phyloP scores from a whole-genome alignment of 1,284 basidiomycete genomes.

The Ustilago lituana region DNA sequence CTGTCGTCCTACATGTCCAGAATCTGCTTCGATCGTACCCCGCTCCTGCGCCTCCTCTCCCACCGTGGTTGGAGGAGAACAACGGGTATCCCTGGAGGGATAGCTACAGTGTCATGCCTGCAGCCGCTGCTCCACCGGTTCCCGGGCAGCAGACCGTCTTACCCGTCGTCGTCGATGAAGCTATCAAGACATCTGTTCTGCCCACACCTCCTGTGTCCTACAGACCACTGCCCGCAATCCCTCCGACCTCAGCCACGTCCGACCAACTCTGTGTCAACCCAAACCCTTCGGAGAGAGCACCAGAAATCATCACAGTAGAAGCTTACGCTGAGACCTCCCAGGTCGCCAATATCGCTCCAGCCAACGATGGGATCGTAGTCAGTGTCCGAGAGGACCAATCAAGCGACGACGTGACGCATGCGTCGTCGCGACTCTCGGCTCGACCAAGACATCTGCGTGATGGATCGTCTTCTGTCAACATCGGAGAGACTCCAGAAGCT shows the following conservation, averaged over 20 bases:
- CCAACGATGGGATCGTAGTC: too few relatives aligned
- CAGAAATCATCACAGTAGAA: not conserved
- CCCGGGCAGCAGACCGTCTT: too few relatives aligned
- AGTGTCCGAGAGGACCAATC: too few relatives aligned
- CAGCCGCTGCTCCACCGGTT: not conserved
- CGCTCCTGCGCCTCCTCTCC: conserved; percentile 14
- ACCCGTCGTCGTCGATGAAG: not conserved
- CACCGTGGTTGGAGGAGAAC: conserved; percentile 28
- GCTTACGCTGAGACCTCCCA: not conserved
- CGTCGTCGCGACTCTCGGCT: not conserved
- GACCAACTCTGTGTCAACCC: not conserved
- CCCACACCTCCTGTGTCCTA: not conserved
- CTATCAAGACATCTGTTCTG: too few relatives aligned
- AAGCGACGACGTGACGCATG: not conserved
- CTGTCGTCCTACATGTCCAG: conserved; percentile 32
- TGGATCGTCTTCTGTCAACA: conserved; percentile 12
- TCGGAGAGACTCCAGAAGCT: conserved; percentile 13
- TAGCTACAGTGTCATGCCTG: conserved; percentile 11
- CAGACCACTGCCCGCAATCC: conserved; percentile 7
- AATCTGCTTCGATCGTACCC: conserved; percentile 38
- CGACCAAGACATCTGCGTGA: conserved; percentile 21
- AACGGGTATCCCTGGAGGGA: conserved; percentile 43
- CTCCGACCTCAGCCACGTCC: not conserved
- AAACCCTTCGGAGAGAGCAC: not conserved
- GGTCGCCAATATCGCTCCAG: not conserved